phyloP scores from a whole-genome alignment of 305 asterid genomes.

The Fraxinus platypoda region DNA sequence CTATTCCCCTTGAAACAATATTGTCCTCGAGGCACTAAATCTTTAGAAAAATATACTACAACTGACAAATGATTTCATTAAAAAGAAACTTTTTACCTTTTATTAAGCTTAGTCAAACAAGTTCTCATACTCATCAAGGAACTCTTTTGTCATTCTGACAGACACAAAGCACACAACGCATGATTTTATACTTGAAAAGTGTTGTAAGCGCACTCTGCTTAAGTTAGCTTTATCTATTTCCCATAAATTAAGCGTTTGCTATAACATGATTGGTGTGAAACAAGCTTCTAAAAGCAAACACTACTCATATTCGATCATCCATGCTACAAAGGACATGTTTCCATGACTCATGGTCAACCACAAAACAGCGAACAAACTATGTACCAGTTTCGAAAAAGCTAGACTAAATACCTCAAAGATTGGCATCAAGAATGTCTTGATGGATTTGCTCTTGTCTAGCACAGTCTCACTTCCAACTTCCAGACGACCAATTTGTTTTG shows the following conservation, averaged over 20 bases:
- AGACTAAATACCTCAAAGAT: slow-evolving; percentile 78
- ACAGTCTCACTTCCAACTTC: slow-evolving; percentile 99
- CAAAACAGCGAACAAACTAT: neutral
- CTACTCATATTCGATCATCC: neutral
- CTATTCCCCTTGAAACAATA: neutral
- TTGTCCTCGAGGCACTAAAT: neutral
- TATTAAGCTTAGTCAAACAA: neutral
- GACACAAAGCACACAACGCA: neutral
- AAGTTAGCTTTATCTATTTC: neutral
- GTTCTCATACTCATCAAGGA: neutral
- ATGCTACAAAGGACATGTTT: neutral
- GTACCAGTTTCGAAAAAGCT: neutral
- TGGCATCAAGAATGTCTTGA: slow-evolving; percentile 97
- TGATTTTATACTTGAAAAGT: neutral
- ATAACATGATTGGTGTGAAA: neutral
- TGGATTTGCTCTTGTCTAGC: slow-evolving; percentile 97
- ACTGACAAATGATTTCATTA: neutral
- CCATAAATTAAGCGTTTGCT: neutral
- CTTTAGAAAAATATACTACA: neutral
- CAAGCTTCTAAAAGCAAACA: slow-evolving; percentile 1
- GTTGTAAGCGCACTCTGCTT: neutral
- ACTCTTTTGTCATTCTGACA: neutral
- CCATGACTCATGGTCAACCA: slow-evolving; percentile 8
- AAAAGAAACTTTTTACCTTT: neutral
- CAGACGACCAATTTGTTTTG: slow-evolving; percentile 90